Base-by-base conservation (phyloP, 805 yeast species). In the Ogataea henricii region DNA sequence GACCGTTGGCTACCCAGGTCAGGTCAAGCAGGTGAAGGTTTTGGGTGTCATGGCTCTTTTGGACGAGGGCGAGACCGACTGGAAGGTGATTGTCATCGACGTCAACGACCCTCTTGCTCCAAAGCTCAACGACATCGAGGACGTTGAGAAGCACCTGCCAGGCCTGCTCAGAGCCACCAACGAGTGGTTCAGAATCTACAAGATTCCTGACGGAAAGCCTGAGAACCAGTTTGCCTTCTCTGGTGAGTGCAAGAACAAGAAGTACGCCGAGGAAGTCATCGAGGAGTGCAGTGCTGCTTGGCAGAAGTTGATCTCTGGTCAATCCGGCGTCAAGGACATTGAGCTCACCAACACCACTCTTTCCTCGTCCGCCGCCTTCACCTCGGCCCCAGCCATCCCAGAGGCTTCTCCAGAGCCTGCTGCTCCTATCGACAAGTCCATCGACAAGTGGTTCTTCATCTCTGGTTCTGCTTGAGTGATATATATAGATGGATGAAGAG, bases 381-480 rank as follows among this genome's bases (percentile, higher is more conserved):
- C 78, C 46, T 57, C 77, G 46, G 72, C 71, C 45, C 59, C 73
- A 49, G 76, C 71, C 48, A 67, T 89, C 49, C 95, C 97, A 59
- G 78, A 79, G 49, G 95, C 88, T 62, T 62, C 80, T 60, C 81
- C 86, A 57, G 70, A 74, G 57, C 79, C 91, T 55, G 90, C 91
- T 68, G 97, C 96, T 55, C 96, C 97, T 72, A 89, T 94, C 70
- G 99, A 92, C 78, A 82, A 87, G 74, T 89, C 97, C 47, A 76
- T 92, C 68, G 98, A 92, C 81, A 92, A 92, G 77, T 92, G 99
- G 99, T 92, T 94, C 82, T 92, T 83, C 83, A 92, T 92, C 67
- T 89, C 92, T 51, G 94, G 92, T 74, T 75, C 81, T 56, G 75
- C 76, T 62, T 74, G 56, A 60, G 18, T 49, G 16, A n/a, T 6